Evolutionary conservation across 306 rosid genomes (phyloP).

Genomic region (Chamaecrista fasciculata): DNA sequence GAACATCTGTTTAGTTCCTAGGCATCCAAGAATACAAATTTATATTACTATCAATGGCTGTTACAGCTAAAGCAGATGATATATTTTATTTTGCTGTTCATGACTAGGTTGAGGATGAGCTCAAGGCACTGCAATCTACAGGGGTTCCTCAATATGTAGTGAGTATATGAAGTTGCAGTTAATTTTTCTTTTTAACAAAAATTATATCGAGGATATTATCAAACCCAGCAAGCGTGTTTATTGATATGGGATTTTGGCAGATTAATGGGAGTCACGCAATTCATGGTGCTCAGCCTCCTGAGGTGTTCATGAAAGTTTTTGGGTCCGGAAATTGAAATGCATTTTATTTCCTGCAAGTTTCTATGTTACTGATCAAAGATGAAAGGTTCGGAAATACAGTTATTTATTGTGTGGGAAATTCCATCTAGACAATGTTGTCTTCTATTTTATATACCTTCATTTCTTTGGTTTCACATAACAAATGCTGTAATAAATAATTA

Average conservation of each 20-base stretch:
- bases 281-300: constrained; percentile 77
- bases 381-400: not conserved
- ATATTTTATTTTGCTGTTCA: not conserved
- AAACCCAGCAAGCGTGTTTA: not conserved
- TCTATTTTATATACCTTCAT: not conserved
- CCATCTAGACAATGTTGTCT: not conserved
- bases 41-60: not conserved
- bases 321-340: constrained; percentile 40
- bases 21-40: not conserved
- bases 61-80: not conserved
- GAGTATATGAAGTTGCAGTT: constrained; percentile 31
- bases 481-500: too few species aligned
- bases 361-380: not conserved
- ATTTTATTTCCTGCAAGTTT: constrained; percentile 24
- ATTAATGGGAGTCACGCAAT: constrained; percentile 64
- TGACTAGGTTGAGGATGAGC: constrained; percentile 74
- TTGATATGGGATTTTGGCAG: constrained; percentile 44
- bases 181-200: not conserved
- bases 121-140: constrained; percentile 46
- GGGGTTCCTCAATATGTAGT: constrained; percentile 85
- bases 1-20: not conserved
- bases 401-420: not conserved
- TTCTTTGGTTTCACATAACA: not conserved
- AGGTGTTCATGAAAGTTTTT: constrained; percentile 75
- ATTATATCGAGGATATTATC: not conserved